Percentiles rank a stretch among this genome's conserved stretches.
Conservation (phyloP, 352 stramenopile genomes). For the Pythium aphanidermatum region DNA sequence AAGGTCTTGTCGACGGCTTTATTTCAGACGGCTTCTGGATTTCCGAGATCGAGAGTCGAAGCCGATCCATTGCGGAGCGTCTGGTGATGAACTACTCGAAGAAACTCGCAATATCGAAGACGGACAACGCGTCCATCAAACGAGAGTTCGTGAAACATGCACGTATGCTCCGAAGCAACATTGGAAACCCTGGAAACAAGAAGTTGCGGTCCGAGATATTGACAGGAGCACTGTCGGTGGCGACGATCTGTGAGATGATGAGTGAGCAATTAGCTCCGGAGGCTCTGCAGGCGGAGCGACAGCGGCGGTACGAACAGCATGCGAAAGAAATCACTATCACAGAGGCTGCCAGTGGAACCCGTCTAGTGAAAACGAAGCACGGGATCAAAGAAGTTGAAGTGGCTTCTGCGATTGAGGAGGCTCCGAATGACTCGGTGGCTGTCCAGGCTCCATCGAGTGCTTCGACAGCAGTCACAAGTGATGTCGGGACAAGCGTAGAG, state of each 20-base stretch:
- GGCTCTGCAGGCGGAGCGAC: conserved; percentile 36
- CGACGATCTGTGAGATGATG: conserved; percentile 34
- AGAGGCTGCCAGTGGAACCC: conserved; percentile 19
- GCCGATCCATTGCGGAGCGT: conserved; percentile 21
- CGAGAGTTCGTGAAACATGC: conserved; percentile 41
- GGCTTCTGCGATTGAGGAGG: neutral
- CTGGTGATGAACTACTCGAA: conserved; percentile 30
- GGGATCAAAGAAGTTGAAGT: conserved; percentile 44
- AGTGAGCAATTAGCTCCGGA: conserved; percentile 45
- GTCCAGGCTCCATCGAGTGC: neutral
- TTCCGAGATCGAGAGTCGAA: conserved; percentile 13
- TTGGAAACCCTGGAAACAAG: conserved; percentile 31
- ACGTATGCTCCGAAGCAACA: conserved; percentile 47
- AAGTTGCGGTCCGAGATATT: conserved; percentile 39
- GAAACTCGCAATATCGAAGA: conserved; percentile 20
- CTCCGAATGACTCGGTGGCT: neutral
- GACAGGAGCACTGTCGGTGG: conserved; percentile 14
- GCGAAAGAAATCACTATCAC: conserved; percentile 38
- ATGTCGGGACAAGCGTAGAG: neutral
- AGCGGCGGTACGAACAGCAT: conserved; percentile 35
- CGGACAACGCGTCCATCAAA: conserved; percentile 26
- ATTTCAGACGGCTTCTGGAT: conserved; percentile 23
- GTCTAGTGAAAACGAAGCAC: conserved; percentile 46
- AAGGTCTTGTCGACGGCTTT: conserved; percentile 32
- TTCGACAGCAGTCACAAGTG: neutral